Evolutionary conservation across 2,329 filamentous ascomycete species (phyloP), one percentile per base, ranked within the genome.

Genomic region (Dactylellina cionopaga): DNA sequence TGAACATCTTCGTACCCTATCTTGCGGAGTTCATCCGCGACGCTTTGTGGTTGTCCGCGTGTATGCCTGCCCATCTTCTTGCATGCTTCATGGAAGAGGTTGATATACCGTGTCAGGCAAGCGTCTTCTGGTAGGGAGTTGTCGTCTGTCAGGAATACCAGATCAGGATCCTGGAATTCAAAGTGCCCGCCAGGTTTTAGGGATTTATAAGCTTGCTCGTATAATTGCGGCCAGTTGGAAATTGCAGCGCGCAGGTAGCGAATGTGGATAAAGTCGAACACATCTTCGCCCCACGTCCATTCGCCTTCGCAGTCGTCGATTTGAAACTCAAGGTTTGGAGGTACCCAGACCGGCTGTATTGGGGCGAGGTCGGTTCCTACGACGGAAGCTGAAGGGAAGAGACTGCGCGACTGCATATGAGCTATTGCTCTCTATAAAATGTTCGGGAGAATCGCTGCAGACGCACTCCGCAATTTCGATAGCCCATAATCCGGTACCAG

Each of bases 401-500:
- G 37, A 25, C 75, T 77, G 35, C 2, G 17, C 9, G 1, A 37
- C 46, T 35, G 29, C 41, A 29, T 46, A 27, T 64, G n/a, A 79
- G 76, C 49, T 75, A 77, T 41, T 79, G 78, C 41, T 13, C 9
- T 19, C 59, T 13, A 7, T 19, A 15, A 6, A 0, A 17, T 33
- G 35, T 44, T 37, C 63, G 27, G 41, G 25, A 33, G 17, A 22
- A 24, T 17, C 11, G 10, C 22, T 1, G 31, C 37, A 35, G 15
- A 33, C 71, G 43, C 41, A 75, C 74, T 77, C 75, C 52, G 74
- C 76, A 1, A 72, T 75, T 69, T 83, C 81, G 9, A 83, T 81
- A 1, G 81, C 81, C 82, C 82, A 83, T 5, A 83, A 80, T 0
- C 82, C 82, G 0, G 82, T 83, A 0, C 82, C 82, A 0, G 82